phyloP scores from a whole-genome alignment of 1,139 yeast genomes.

The Blastobotrys persicus region DNA sequence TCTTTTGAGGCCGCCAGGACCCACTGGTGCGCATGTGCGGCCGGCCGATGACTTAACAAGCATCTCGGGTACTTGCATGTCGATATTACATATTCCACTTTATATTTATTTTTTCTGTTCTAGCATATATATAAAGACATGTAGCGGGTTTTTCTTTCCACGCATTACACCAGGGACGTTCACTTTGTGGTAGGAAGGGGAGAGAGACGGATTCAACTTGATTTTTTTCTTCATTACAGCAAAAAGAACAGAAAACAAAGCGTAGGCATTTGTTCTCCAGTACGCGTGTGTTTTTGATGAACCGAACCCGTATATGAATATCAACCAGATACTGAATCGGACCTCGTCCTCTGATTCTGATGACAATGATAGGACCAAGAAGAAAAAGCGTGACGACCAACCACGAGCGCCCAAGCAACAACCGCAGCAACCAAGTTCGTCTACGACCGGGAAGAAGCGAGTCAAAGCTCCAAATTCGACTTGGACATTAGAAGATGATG shows the following conservation, averaged over 20 bases:
- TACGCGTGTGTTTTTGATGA: neutral
- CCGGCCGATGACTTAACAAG: neutral
- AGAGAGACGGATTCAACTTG: too few species aligned
- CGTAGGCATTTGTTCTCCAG: neutral
- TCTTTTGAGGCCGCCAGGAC: neutral
- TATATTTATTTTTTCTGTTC: constrained; percentile 2
- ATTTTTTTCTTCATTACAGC: neutral
- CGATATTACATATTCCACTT: constrained; percentile 1
- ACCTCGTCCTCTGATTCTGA: constrained; percentile 11
- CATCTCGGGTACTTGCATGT: constrained; percentile 8
- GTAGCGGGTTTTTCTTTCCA: neutral
- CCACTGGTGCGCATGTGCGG: neutral
- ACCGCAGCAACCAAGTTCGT: constrained; percentile 1
- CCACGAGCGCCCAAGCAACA: constrained; percentile 2
- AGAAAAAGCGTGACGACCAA: constrained; percentile 2
- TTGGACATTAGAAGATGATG: constrained; percentile 37
- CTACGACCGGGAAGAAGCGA: constrained; percentile 24
- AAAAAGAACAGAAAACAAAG: neutral
- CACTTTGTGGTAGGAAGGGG: too few species aligned
- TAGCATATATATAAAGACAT: too few species aligned
- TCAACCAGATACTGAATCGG: constrained; percentile 25
- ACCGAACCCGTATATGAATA: constrained; percentile 21
- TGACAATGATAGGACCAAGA: constrained; percentile 1
- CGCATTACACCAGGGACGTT: too few species aligned
- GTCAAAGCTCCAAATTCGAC: constrained; percentile 36